Evolutionary conservation across 2,329 filamentous ascomycete species (phyloP), one percentile per base, ranked within the genome.

Genomic region (Lojkania enalia): DNA sequence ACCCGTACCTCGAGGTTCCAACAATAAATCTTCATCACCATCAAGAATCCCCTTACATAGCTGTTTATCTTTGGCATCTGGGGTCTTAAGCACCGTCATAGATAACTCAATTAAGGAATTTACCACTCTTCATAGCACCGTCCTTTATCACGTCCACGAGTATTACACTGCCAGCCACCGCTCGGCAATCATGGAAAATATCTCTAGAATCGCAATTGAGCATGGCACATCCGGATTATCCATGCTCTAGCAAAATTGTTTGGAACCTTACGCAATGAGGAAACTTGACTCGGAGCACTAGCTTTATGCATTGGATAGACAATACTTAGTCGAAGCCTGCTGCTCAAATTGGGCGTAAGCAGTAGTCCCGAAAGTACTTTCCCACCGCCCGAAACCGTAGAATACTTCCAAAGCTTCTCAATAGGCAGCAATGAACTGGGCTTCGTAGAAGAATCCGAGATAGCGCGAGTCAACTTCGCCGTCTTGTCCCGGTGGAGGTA

Each of bases 321-420:
- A 6, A 45, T 55, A 9, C 29, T 49, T 16, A 52, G 44, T 36
- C 31, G 49, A 19, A 53, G 44, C n/a, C 38, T 55, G n/a, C 21
- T 53, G 27, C 14, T 53, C 14, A 53, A 55, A 16, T 32, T 49
- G 16, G 49, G 49, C 4, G 19, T 48, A 5, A 49, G 44, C 32
- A 45, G 39, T 16, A 51, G 50, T 21, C 43, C 50, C 6, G 46
- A 46, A 13, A 49, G 42, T 15, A 49, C 53, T 2, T 56, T 54
- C 31, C 39, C 51, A 2, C 48, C 50, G 5, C 50, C 53, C 3
- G 50, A 53, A 35, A 41, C 53, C 15, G 50, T 52, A 2, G 50
- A 51, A 19, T 51, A 47, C 20, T 51, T 55, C 32, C 52, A 55
- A 30, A 45, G 39, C 32, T 55, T 51, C 32, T 50, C 42, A 19